These are phyloP conservation scores for Coccomyxa sp. DNA, from an alignment of 139 green algal genomes.

Conservation along the genomic window DNA sequence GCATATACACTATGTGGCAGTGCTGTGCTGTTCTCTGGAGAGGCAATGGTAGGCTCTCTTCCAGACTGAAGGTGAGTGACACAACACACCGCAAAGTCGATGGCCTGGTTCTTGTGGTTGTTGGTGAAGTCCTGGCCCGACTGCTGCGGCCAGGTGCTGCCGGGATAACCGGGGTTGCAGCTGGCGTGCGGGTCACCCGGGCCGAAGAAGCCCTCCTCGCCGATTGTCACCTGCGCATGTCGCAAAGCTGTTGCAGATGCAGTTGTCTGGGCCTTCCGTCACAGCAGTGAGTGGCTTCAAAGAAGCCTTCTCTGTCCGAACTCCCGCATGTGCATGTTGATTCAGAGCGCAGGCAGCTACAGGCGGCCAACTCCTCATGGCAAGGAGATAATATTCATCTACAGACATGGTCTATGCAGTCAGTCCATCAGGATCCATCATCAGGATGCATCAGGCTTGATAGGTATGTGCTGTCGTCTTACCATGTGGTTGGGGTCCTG, in stretches of 20 bases:
- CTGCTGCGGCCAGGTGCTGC: background rate
- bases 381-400: too few relatives aligned
- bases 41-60: background rate
- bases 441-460: background rate
- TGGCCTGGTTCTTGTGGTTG: slow-evolving; percentile 27
- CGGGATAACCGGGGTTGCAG: background rate
- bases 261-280: too few relatives aligned
- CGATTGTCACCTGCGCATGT: slow-evolving; percentile 4
- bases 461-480: background rate
- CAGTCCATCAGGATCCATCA: too few relatives aligned
- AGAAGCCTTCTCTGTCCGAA: too few relatives aligned
- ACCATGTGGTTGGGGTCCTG: slow-evolving; percentile 14
- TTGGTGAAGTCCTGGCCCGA: slow-evolving; percentile 25
- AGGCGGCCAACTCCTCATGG: too few relatives aligned
- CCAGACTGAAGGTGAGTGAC: too few relatives aligned
- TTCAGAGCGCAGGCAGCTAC: too few relatives aligned
- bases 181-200: background rate
- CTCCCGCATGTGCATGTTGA: too few relatives aligned
- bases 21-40: background rate
- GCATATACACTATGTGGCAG: background rate
- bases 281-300: too few relatives aligned
- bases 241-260: too few relatives aligned
- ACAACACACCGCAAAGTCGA: slow-evolving; percentile 30
- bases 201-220: slow-evolving; percentile 11
- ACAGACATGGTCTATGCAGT: too few relatives aligned